A percentile compares a stretch with the other conserved stretches of the same genome.
Evolutionary conservation across 2,329 filamentous ascomycete species (phyloP).

Genomic region (Amesomyces nigricolor): DNA sequence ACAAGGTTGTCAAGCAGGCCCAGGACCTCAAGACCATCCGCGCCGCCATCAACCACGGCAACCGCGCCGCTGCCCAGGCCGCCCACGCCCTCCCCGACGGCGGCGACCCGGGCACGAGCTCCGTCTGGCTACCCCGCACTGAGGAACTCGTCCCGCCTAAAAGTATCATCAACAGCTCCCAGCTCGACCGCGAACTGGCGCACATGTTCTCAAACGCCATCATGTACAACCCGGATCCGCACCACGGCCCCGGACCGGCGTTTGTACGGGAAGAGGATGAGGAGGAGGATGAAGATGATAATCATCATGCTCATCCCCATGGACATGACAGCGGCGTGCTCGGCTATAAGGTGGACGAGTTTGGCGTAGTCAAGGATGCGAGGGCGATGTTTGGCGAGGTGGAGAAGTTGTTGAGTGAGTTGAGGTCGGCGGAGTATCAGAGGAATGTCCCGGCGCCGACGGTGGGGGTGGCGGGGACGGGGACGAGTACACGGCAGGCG

Average conservation of each 20-base stretch:
- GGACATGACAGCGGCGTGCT: slow-evolving; percentile 37
- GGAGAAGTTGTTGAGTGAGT: slow-evolving; percentile 68
- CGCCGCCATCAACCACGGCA: slow-evolving; percentile 67
- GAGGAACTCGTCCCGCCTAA: slow-evolving; percentile 78
- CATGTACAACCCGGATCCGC: slow-evolving; percentile 91
- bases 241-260: slow-evolving; percentile 60
- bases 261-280: slow-evolving; percentile 45
- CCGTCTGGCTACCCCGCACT: slow-evolving; percentile 61
- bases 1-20: slow-evolving; percentile 65
- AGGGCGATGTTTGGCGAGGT: slow-evolving; percentile 86
- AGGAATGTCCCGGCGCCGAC: slow-evolving; percentile 35
- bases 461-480: slow-evolving; percentile 10
- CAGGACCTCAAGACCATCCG: slow-evolving; percentile 76
- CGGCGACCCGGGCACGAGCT: slow-evolving; percentile 51
- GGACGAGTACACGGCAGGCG: slow-evolving; percentile 8
- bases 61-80: slow-evolving; percentile 55
- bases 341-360: slow-evolving; percentile 68
- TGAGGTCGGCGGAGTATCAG: slow-evolving; percentile 66
- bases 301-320: slow-evolving; percentile 23
- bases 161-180: slow-evolving; percentile 86
- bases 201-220: slow-evolving; percentile 98
- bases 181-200: slow-evolving; percentile 87
- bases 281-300: slow-evolving; percentile 34
- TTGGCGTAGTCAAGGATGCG: slow-evolving; percentile 81
- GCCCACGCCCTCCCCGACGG: slow-evolving; percentile 56